Evolutionary conservation across 257 asterid species (phyloP).

Genomic region (Avicennia marina): DNA sequence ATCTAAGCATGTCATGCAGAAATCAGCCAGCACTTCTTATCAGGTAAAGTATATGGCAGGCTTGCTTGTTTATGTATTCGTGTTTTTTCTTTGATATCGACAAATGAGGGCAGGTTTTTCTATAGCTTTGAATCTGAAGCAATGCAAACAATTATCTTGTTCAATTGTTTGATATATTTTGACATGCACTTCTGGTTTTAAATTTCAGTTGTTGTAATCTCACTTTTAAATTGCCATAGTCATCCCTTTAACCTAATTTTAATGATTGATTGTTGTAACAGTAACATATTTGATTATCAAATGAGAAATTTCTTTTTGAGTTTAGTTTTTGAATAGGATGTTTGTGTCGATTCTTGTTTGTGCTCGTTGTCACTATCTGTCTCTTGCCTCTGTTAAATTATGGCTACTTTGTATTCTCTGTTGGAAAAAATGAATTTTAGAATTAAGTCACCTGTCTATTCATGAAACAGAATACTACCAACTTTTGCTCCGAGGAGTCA

Average conservation of each 20-base stretch:
- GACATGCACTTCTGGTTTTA: too few species aligned
- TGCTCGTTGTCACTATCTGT: background rate
- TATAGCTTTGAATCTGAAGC: too few species aligned
- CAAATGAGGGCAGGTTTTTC: too few species aligned
- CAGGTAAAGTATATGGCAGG: slow-evolving; percentile 42
- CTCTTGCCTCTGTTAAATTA: background rate
- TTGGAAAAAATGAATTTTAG: slow-evolving; percentile 9
- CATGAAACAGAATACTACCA: slow-evolving; percentile 60
- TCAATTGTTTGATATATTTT: too few species aligned
- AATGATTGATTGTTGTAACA: too few species aligned
- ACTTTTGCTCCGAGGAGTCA: slow-evolving; percentile 82
- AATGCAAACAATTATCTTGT: too few species aligned
- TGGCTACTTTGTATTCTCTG: background rate
- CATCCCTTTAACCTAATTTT: too few species aligned
- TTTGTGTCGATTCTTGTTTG: slow-evolving; percentile 8
- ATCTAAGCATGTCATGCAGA: slow-evolving; percentile 67
- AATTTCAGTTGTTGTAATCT: too few species aligned
- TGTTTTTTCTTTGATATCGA: too few species aligned
- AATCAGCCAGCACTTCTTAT: slow-evolving; percentile 73
- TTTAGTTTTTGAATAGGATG: background rate
- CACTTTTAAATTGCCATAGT: too few species aligned
- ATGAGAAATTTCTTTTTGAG: background rate
- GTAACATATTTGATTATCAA: too few species aligned
- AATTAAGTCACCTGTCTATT: slow-evolving; percentile 10
- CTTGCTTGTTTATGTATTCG: background rate